These are phyloP conservation scores for Moesziomyces sp. DNA, from an alignment of 1,284 basidiomycete species.

Conservation along the genomic window DNA sequence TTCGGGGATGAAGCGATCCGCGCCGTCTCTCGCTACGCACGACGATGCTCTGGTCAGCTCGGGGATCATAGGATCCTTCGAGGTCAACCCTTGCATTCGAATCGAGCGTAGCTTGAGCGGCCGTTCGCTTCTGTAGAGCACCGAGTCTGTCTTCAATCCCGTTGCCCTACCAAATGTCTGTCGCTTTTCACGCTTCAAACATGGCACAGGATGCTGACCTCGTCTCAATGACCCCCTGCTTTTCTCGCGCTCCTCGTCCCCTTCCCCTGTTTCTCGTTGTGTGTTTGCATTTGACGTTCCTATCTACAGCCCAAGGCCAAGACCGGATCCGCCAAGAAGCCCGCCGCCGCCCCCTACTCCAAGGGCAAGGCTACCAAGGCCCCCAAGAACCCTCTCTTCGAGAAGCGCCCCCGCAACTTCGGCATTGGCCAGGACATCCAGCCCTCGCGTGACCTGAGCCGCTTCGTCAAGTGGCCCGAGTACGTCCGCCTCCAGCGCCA, in stretches of 20 bases:
- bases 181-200: conserved; percentile 37
- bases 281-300: conserved; percentile 10
- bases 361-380: conserved; percentile 69
- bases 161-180: conserved; percentile 36
- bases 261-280: conserved; percentile 1
- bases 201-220: conserved; percentile 59
- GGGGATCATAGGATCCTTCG: not conserved
- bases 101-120: conserved; percentile 7
- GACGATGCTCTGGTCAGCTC: conserved; percentile 40
- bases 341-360: conserved; percentile 61
- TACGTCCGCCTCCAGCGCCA: conserved; percentile 98
- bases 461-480: conserved; percentile 99
- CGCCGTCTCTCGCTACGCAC: conserved; percentile 9
- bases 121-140: conserved; percentile 57
- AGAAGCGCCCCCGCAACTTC: conserved; percentile 89
- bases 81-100: conserved; percentile 36
- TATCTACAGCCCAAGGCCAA: conserved; percentile 65
- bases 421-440: conserved; percentile 97
- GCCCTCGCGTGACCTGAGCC: conserved; percentile 88
- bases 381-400: conserved; percentile 95
- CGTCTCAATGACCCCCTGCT: conserved; percentile 65
- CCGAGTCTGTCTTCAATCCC: conserved; percentile 54
- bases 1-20: conserved; percentile 34
- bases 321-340: conserved; percentile 63
- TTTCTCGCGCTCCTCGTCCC: conserved; percentile 7